phyloP scores from a whole-genome alignment of 176 grass and related monocot genomes.

The Hordeum marinum region DNA sequence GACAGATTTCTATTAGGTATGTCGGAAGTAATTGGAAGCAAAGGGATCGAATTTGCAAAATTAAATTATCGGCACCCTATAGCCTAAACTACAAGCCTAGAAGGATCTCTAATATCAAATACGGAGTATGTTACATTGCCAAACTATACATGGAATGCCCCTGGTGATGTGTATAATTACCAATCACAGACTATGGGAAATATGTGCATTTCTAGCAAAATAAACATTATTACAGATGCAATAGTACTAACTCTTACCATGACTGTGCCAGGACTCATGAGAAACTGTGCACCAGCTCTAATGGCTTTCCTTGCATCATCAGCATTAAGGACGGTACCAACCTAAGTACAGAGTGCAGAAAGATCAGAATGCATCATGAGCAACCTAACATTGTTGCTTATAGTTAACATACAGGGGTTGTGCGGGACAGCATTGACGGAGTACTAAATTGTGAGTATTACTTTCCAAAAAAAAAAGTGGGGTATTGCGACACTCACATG shows the following conservation, averaged over 20 bases:
- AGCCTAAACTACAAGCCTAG: neutral
- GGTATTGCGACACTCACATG: too few species aligned
- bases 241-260: conserved; percentile 33
- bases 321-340: conserved; percentile 69
- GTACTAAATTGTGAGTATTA: too few species aligned
- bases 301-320: conserved; percentile 77
- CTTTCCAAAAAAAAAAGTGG: too few species aligned
- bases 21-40: neutral
- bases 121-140: neutral
- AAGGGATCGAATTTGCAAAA: conserved; percentile 1
- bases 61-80: neutral
- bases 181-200: neutral
- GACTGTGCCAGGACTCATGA: conserved; percentile 85
- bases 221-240: neutral
- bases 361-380: neutral
- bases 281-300: conserved; percentile 72
- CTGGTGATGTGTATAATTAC: neutral
- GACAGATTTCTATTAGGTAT: neutral
- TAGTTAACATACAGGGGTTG: neutral
- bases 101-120: neutral
- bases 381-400: neutral
- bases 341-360: conserved; percentile 28
- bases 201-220: neutral
- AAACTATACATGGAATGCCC: neutral
- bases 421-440: neutral